Evolutionary conservation across 2,329 filamentous ascomycete genomes (phyloP).

Genomic region (Alternaria metachromatica): DNA sequence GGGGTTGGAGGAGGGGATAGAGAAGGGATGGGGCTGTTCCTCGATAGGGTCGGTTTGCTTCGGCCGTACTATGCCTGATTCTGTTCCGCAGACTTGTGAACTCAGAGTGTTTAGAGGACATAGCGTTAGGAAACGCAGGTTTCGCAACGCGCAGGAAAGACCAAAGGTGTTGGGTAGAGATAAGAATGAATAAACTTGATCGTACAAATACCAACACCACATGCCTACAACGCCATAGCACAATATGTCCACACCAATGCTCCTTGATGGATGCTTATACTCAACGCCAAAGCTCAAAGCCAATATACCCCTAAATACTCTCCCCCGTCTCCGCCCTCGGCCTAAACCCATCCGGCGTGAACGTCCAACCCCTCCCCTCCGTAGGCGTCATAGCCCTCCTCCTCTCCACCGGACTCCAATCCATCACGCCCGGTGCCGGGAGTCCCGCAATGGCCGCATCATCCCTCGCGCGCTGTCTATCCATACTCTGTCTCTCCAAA

Average conservation of each 20-base stretch:
- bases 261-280: neutral
- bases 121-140: neutral
- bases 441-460: conserved; percentile 41
- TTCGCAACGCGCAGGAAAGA: neutral
- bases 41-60: neutral
- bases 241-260: neutral
- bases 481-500: neutral
- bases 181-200: neutral
- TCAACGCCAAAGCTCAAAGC: neutral
- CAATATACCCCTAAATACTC: conserved; percentile 20
- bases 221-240: neutral
- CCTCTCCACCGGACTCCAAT: conserved; percentile 49
- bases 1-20: neutral
- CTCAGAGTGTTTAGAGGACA: neutral
- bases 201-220: neutral
- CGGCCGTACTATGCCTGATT: neutral
- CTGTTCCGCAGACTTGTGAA: neutral
- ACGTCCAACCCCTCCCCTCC: conserved; percentile 39
- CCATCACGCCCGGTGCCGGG: conserved; percentile 44
- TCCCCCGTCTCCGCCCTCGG: conserved; percentile 48
- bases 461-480: conserved; percentile 37
- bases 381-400: conserved; percentile 51
- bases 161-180: neutral
- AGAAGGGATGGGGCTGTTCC: neutral
- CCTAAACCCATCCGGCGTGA: conserved; percentile 35